Evolutionary conservation across 1,284 basidiomycete species (phyloP), one percentile per base, ranked within the genome.

Genomic region (Heterobasidion irregulare): DNA sequence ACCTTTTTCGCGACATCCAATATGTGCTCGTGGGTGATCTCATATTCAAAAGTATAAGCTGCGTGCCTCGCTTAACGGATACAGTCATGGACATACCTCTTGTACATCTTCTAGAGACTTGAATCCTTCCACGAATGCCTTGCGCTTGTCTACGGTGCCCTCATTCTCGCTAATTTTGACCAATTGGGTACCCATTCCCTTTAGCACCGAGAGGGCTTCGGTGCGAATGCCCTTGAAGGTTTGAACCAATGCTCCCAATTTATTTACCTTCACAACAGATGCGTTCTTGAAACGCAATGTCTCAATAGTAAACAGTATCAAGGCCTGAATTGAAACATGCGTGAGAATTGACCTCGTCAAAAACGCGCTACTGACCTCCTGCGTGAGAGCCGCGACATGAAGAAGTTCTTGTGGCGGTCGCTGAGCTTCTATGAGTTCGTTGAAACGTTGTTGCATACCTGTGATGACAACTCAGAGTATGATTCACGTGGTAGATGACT

Each of bases 1-100:
- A 85, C 67, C 62, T 75, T 84, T 72, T 86, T 89, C 12, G 79
- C 80, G 34, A 85, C 66, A 41, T 74, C 74, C 51, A 80, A 66
- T 41, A 84, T 72, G 59, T 84, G 85, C 57, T 90, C 88, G 46
- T 79, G 75, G 58, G 82, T 79, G 52, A 89, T 72, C 85, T 89
- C 59, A 19, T 32, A 55, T 47, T 60, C 9, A 56, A 16, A 18
- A 34, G 36, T 19, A 47, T 41, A 45, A 34, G 19, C 47, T n/a
- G 47, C 12, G 9, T n/a, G 47, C 4, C 26, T 26, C 26, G 26
- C 26, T 15, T 35, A 49, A 32, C 38, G 52, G 34, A 12, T 18
- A 34, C 54, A 36, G 52, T 54, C 18, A 41, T 46, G 35, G 7
- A 59, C 67, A 55, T 63, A 84, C 85, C 70, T 75, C 74, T 32